Conservation (phyloP, 2,329 filamentous ascomycete genomes). For the Bipolaris sorokiniana region DNA sequence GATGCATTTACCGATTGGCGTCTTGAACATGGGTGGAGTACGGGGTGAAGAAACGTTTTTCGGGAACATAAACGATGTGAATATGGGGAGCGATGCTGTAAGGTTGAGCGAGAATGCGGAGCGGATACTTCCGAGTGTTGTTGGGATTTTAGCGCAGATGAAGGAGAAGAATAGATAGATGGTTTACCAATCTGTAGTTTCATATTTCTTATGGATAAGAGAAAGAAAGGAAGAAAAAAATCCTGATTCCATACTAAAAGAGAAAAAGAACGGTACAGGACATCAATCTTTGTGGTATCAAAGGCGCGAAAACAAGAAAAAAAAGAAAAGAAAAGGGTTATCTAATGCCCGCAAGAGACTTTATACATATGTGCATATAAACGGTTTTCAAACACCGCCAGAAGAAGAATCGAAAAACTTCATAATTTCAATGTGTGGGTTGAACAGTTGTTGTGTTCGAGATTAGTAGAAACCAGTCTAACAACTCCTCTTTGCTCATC, state of each 20-base stretch:
- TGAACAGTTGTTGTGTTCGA: no score
- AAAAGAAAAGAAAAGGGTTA: neutral
- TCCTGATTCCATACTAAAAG: neutral
- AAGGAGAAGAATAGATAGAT: conserved; percentile 1
- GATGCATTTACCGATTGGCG: conserved; percentile 80
- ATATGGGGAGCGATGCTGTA: conserved; percentile 48
- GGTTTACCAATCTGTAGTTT: neutral
- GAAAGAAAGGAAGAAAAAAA: neutral
- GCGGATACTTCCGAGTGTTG: conserved; percentile 42
- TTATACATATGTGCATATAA: neutral
- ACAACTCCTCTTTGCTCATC: neutral
- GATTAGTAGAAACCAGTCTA: no score
- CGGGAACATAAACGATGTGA: conserved; percentile 57
- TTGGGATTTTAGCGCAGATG: conserved; percentile 32
- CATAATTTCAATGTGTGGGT: no score
- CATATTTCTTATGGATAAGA: neutral
- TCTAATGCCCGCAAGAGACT: neutral
- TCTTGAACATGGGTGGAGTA: conserved; percentile 86
- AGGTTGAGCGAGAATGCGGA: conserved; percentile 52
- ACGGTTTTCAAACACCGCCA: no score
- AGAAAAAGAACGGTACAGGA: neutral
- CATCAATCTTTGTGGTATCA: neutral
- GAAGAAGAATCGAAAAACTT: no score
- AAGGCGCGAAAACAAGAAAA: neutral
- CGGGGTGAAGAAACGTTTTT: conserved; percentile 79